A percentile compares a stretch with the other conserved stretches of the same genome.
Conservation (phyloP, 257 asterid species). For the Coffea eugenioides region DNA sequence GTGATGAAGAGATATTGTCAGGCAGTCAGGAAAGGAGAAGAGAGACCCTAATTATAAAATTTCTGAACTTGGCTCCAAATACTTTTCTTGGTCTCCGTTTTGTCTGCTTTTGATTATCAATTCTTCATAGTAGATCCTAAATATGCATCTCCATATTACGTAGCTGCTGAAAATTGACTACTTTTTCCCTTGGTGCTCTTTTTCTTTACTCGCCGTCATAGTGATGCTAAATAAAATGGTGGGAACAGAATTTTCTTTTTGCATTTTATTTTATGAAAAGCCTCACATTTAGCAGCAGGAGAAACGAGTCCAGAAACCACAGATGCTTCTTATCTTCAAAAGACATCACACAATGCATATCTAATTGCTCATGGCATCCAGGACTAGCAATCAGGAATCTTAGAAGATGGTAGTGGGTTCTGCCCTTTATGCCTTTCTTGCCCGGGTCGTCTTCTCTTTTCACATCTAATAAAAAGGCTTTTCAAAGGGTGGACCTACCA, state of each 20-base stretch:
- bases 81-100: background rate
- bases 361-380: slow-evolving; percentile 19
- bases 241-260: background rate
- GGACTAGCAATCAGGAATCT: slow-evolving; percentile 22
- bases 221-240: background rate
- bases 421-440: slow-evolving; percentile 38
- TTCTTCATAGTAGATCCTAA: background rate
- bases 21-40: background rate
- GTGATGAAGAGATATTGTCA: background rate
- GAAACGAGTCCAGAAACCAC: background rate
- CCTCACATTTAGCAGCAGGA: slow-evolving; percentile 6
- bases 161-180: background rate
- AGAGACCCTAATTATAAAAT: background rate
- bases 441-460: slow-evolving; percentile 18
- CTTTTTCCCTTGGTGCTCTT: background rate
- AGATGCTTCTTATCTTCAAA: slow-evolving; percentile 31
- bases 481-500: slow-evolving; percentile 17
- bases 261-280: background rate
- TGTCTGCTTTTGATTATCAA: background rate
- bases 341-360: background rate
- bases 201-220: background rate
- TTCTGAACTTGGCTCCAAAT: background rate
- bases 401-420: slow-evolving; percentile 28
- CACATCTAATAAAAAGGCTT: slow-evolving; percentile 12
- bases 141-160: background rate